A percentile compares a stretch with the other conserved stretches of the same genome.
Conservation (phyloP, 1,284 basidiomycete species). For the Ustilago loliicola region DNA sequence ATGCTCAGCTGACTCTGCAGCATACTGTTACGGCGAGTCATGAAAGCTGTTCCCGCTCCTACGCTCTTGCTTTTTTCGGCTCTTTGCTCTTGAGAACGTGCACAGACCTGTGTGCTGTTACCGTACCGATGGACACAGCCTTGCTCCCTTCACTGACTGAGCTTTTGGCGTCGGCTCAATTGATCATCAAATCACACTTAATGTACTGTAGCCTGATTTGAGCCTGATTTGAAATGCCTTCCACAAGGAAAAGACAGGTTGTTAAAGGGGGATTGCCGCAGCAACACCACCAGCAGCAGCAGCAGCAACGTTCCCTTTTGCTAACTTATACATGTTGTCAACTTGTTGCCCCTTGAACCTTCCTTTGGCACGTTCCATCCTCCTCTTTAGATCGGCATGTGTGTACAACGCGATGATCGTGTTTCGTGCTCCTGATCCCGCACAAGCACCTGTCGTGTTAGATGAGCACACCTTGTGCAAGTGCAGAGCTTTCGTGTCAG, state of each 20-base stretch:
- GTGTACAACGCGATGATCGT: neutral
- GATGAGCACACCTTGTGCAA: too few relatives aligned
- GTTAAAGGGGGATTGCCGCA: neutral
- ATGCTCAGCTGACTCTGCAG: conserved; percentile 13
- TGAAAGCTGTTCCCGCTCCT: neutral
- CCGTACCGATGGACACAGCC: neutral
- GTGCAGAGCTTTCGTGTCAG: too few relatives aligned
- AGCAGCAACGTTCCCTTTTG: neutral
- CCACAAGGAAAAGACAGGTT: neutral
- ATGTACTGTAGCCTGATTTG: too few relatives aligned
- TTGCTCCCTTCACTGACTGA: neutral
- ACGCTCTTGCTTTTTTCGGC: neutral
- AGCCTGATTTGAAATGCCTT: neutral
- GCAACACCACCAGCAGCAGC: too few relatives aligned
- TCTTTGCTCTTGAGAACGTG: neutral
- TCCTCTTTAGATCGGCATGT: neutral
- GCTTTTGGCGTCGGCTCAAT: neutral
- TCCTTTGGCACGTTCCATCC: neutral
- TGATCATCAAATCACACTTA: neutral
- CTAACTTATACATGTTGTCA: neutral
- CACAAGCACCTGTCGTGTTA: too few relatives aligned
- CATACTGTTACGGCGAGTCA: neutral
- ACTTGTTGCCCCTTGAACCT: neutral
- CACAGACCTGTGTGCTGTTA: neutral
- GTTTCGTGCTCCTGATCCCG: too few relatives aligned